Conservation (phyloP, 2,329 filamentous ascomycete species). For the Trematosphaeria pertusa region DNA sequence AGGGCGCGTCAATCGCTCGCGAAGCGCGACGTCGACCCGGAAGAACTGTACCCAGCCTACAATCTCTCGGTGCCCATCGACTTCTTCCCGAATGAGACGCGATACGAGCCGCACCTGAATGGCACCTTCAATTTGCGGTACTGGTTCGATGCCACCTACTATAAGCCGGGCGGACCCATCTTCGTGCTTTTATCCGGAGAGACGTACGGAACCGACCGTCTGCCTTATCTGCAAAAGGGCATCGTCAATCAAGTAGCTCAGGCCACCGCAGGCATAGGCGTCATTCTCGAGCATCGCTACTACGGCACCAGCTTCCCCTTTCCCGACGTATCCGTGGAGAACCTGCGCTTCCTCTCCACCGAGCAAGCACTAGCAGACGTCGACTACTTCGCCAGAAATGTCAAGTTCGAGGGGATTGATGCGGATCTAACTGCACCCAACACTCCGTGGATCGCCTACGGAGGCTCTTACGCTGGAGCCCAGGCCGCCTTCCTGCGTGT, state of each 20-base stretch:
- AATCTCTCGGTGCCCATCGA: slow-evolving; percentile 70
- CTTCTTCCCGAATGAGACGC: slow-evolving; percentile 81
- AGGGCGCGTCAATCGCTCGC: slow-evolving; percentile 25
- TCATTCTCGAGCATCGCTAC: slow-evolving; percentile 87
- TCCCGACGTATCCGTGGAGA: slow-evolving; percentile 70
- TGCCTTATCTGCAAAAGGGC: slow-evolving; percentile 78
- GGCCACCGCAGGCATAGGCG: slow-evolving; percentile 72
- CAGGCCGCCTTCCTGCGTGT: slow-evolving; percentile 79
- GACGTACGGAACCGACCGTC: slow-evolving; percentile 65
- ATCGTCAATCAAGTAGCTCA: slow-evolving; percentile 74
- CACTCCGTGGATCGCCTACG: slow-evolving; percentile 79
- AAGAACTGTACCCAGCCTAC: slow-evolving; percentile 54
- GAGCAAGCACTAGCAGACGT: slow-evolving; percentile 83
- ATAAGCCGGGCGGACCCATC: slow-evolving; percentile 79
- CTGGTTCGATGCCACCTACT: slow-evolving; percentile 81
- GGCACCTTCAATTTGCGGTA: slow-evolving; percentile 75
- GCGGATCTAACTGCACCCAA: slow-evolving; percentile 69
- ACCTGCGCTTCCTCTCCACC: slow-evolving; percentile 80
- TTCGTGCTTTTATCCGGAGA: slow-evolving; percentile 80
- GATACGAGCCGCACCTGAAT: slow-evolving; percentile 78
- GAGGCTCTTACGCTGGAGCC: slow-evolving; percentile 82
- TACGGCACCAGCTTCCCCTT: slow-evolving; percentile 80
- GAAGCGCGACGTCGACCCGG: slow-evolving; percentile 45
- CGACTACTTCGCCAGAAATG: slow-evolving; percentile 78
- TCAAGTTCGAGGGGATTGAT: slow-evolving; percentile 73